phyloP scores from a whole-genome alignment of 2,329 filamentous ascomycete species.

The Pezicula rhizophila region DNA sequence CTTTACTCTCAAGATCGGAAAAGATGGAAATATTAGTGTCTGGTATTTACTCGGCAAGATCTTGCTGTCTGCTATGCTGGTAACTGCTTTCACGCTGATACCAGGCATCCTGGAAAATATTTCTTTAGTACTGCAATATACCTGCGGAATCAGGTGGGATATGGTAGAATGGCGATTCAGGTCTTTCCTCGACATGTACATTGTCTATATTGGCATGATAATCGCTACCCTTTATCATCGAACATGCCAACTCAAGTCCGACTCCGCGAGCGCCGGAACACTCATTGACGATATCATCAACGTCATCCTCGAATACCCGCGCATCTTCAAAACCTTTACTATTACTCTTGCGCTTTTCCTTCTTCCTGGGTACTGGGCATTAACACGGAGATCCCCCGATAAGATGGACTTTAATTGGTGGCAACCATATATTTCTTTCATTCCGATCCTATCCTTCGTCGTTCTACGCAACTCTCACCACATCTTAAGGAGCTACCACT shows the following conservation, averaged over 20 bases:
- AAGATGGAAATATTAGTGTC: constrained; percentile 35
- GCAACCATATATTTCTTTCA: constrained; percentile 47
- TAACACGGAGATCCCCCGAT: constrained; percentile 20
- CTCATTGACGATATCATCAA: constrained; percentile 14
- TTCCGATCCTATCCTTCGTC: constrained; percentile 47
- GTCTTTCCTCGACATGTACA: constrained; percentile 45
- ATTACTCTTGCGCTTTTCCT: constrained; percentile 15
- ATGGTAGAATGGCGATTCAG: constrained; percentile 43
- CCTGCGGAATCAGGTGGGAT: constrained; percentile 44
- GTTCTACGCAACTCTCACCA: constrained; percentile 43
- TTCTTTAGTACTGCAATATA: constrained; percentile 30
- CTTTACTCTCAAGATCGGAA: constrained; percentile 39
- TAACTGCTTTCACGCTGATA: constrained; percentile 29
- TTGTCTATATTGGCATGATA: constrained; percentile 51
- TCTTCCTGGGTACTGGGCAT: constrained; percentile 15
- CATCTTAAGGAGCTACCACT: constrained; percentile 36
- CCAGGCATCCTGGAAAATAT: constrained; percentile 37
- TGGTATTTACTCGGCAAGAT: constrained; percentile 42
- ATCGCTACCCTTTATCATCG: constrained; percentile 36
- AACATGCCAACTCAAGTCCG: constrained; percentile 19
- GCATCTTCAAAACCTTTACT: constrained; percentile 9
- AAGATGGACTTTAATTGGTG: constrained; percentile 41
- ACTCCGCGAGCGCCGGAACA: constrained; percentile 17
- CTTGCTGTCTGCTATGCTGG: constrained; percentile 35
- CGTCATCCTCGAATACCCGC: constrained; percentile 6